Conservation (phyloP, 305 asterid genomes). For the Fraxinus greggii region DNA sequence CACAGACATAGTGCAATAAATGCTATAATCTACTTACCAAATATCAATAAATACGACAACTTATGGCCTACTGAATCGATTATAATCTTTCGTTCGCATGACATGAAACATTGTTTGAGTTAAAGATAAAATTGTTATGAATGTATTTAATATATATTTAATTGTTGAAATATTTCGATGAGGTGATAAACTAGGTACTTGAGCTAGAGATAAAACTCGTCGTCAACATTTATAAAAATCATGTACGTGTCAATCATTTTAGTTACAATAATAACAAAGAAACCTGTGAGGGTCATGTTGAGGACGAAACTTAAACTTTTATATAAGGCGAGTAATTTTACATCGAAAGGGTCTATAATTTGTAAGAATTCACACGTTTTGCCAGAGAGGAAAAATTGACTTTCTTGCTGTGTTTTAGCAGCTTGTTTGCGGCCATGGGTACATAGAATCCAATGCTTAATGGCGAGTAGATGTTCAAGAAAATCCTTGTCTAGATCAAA, state of each 20-base stretch:
- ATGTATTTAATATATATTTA: neutral
- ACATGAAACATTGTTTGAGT: neutral
- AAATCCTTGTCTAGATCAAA: neutral
- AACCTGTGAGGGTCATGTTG: neutral
- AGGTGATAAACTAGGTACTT: neutral
- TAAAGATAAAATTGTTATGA: neutral
- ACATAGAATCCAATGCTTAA: neutral
- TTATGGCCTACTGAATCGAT: neutral
- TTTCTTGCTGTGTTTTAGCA: neutral
- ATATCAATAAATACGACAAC: conserved; percentile 4
- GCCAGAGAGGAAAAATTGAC: conserved; percentile 5
- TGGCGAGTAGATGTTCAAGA: neutral
- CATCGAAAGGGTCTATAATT: neutral
- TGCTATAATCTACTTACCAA: conserved; percentile 10
- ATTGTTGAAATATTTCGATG: neutral
- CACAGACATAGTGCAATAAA: conserved; percentile 1
- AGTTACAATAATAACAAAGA: too few relatives aligned
- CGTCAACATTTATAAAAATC: neutral
- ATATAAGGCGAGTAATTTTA: too few relatives aligned
- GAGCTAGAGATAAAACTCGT: neutral
- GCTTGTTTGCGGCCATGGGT: neutral
- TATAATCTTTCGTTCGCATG: neutral
- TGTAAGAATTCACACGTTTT: conserved; percentile 3
- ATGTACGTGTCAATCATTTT: neutral
- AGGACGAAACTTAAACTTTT: neutral